These are phyloP conservation scores for Fragaria iinumae DNA, from an alignment of 306 rosid species.

Conservation along the genomic window DNA sequence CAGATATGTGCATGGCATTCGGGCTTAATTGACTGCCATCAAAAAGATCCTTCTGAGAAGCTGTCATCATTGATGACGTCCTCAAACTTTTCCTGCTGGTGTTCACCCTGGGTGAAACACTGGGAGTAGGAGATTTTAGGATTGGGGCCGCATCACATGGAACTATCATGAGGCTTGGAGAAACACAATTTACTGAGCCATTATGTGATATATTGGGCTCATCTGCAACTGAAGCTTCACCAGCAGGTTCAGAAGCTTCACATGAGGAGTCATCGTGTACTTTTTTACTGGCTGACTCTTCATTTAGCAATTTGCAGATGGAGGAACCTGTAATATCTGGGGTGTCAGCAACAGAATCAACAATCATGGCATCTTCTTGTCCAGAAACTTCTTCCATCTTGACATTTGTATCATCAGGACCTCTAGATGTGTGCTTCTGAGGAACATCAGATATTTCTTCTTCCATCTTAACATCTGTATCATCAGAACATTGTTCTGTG, in stretches of 20 bases:
- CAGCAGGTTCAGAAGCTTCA: slow-evolving; percentile 38
- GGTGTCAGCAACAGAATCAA: slow-evolving; percentile 23
- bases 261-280: slow-evolving; percentile 26
- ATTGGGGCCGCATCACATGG: slow-evolving; percentile 49
- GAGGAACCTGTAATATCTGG: slow-evolving; percentile 32
- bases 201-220: slow-evolving; percentile 37
- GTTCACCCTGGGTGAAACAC: slow-evolving; percentile 80
- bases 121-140: slow-evolving; percentile 80
- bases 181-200: slow-evolving; percentile 43
- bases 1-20: slow-evolving; percentile 32
- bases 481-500: slow-evolving; percentile 33
- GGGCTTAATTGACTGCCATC: slow-evolving; percentile 36
- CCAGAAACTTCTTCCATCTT: slow-evolving; percentile 51
- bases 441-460: slow-evolving; percentile 33
- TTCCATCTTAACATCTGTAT: slow-evolving; percentile 56
- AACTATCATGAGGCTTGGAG: slow-evolving; percentile 57
- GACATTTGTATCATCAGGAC: slow-evolving; percentile 39
- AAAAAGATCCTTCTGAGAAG: slow-evolving; percentile 60
- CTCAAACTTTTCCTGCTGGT: slow-evolving; percentile 89
- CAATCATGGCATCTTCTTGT: slow-evolving; percentile 39
- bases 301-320: slow-evolving; percentile 32
- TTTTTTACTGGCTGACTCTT: slow-evolving; percentile 42
- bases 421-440: no score
- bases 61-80: slow-evolving; percentile 65
- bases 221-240: slow-evolving; percentile 40